Conservation (phyloP, 768 basidiomycete genomes). For the Lactarius quietus region DNA sequence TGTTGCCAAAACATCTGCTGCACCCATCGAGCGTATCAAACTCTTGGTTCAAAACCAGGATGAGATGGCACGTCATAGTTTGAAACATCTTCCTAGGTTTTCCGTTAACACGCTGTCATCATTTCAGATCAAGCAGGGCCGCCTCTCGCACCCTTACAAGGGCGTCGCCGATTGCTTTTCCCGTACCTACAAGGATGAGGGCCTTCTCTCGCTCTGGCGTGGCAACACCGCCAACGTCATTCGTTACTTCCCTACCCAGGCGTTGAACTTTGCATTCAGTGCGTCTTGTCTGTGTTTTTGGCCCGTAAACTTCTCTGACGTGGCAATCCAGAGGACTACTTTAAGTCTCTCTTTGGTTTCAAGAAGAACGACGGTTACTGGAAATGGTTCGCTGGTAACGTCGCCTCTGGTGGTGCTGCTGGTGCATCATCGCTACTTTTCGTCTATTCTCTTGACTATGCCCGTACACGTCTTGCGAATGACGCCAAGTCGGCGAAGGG, state of each 20-base stretch:
- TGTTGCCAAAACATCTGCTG: slow-evolving; percentile 97
- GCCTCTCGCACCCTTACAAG: slow-evolving; percentile 95
- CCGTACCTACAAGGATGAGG: slow-evolving; percentile 94
- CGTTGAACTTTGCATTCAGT: slow-evolving; percentile 99
- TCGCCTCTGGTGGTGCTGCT: slow-evolving; percentile 98
- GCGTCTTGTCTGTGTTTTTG: slow-evolving; percentile 36
- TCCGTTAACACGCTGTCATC: neutral
- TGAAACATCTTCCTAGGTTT: slow-evolving; percentile 9
- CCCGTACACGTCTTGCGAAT: slow-evolving; percentile 98
- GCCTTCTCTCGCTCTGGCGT: slow-evolving; percentile 93
- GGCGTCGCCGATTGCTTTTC: slow-evolving; percentile 88
- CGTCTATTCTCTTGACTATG: slow-evolving; percentile 99
- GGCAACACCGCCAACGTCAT: slow-evolving; percentile 99
- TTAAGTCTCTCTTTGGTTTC: slow-evolving; percentile 98
- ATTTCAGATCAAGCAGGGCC: slow-evolving; percentile 95
- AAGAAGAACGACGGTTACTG: slow-evolving; percentile 98
- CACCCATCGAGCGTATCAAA: slow-evolving; percentile 99
- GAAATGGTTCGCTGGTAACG: slow-evolving; percentile 98
- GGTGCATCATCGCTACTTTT: slow-evolving; percentile 98
- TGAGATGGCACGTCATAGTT: slow-evolving; percentile 79
- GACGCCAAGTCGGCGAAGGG: slow-evolving; percentile 95
- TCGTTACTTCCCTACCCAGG: slow-evolving; percentile 99
- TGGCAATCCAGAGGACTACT: slow-evolving; percentile 78
- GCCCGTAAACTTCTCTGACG: slow-evolving; percentile 26
- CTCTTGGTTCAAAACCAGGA: slow-evolving; percentile 98